Evolutionary conservation across 495 filamentous ascomycete species (phyloP).

Genomic region (Xylaria acuta): DNA sequence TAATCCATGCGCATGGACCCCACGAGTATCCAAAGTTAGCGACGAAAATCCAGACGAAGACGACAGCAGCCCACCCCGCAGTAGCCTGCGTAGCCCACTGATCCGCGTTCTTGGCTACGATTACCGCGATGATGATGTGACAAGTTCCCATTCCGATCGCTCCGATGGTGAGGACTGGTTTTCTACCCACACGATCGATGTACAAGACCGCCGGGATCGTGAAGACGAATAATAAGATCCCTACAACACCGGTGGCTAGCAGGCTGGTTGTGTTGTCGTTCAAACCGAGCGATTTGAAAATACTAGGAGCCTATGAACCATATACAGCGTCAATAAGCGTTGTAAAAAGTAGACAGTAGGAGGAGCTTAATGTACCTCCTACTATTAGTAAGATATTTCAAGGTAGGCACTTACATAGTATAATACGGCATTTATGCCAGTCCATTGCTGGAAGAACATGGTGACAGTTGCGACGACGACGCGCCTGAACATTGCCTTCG

Average conservation of each 20-base stretch:
- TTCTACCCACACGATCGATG: slow-evolving; percentile 66
- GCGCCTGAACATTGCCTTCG: slow-evolving; percentile 75
- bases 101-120: slow-evolving; percentile 69
- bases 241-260: slow-evolving; percentile 80
- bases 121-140: slow-evolving; percentile 76
- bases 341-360: background rate
- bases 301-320: slow-evolving; percentile 68
- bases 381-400: background rate
- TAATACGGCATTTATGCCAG: slow-evolving; percentile 73
- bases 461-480: slow-evolving; percentile 71
- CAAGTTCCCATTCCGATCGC: slow-evolving; percentile 65
- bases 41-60: slow-evolving; percentile 84
- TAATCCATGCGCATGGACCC: slow-evolving; percentile 75
- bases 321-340: background rate
- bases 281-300: slow-evolving; percentile 74
- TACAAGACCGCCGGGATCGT: slow-evolving; percentile 73
- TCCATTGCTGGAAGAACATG: slow-evolving; percentile 83
- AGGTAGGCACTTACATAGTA: slow-evolving; percentile 38
- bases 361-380: background rate
- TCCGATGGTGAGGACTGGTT: slow-evolving; percentile 62
- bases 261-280: slow-evolving; percentile 67
- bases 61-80: slow-evolving; percentile 79
- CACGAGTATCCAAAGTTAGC: slow-evolving; percentile 80
- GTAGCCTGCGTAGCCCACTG: slow-evolving; percentile 63
- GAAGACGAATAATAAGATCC: slow-evolving; percentile 74